Evolutionary conservation across 73 alveolate genomes (phyloP).

Genomic region (Tetrahymena malaccensis): DNA sequence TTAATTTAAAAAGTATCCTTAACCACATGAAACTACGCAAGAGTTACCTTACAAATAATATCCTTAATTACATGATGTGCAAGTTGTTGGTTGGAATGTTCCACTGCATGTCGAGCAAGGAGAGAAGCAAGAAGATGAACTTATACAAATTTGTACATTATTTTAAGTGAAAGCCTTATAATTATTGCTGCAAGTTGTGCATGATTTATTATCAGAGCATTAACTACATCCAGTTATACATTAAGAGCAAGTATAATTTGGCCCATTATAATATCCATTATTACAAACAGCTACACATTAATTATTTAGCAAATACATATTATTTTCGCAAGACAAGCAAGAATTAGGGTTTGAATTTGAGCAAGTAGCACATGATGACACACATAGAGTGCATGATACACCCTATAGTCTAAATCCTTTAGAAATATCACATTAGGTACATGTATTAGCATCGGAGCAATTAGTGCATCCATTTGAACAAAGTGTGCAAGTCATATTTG

Average conservation of each 20-base stretch:
- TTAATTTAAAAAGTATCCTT: not conserved
- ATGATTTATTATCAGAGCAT: not conserved
- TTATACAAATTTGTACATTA: not conserved
- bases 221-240: not conserved
- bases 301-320: not conserved
- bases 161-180: not conserved
- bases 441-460: not conserved
- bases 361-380: not conserved
- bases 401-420: not conserved
- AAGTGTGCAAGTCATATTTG: not conserved
- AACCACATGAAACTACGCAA: not conserved
- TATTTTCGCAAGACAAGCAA: not conserved
- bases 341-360: not conserved
- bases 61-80: not conserved
- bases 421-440: not conserved
- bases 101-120: not conserved
- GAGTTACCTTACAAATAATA: not conserved
- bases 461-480: not conserved
- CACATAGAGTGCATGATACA: not conserved
- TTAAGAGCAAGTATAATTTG: not conserved
- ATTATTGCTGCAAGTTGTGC: not conserved
- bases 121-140: not conserved
- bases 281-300: not conserved
- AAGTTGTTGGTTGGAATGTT: not conserved
- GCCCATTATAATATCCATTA: not conserved